Evolutionary conservation across 768 basidiomycete genomes (phyloP).

Genomic region (Calvatia gigantea): DNA sequence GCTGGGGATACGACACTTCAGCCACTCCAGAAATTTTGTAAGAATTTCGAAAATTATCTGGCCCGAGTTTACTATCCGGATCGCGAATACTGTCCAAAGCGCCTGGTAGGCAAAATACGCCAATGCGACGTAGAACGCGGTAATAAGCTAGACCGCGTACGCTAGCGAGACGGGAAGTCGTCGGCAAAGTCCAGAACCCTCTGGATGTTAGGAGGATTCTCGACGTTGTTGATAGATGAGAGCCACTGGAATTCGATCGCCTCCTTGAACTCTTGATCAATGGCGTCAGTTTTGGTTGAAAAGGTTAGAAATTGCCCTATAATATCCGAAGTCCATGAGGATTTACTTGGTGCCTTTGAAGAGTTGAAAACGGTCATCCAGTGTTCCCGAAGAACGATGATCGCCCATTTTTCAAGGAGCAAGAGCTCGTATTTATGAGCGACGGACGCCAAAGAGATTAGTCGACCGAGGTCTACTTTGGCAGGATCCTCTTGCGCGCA

Average conservation of each 20-base stretch:
- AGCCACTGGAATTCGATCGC: background rate
- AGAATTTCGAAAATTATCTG: background rate
- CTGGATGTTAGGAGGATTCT: background rate
- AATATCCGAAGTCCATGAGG: background rate
- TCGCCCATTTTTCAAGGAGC: background rate
- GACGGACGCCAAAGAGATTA: too few relatives aligned
- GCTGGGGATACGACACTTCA: background rate
- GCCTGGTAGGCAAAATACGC: background rate
- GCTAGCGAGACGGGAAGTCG: background rate
- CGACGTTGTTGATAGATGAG: background rate
- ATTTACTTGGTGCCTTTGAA: too few relatives aligned
- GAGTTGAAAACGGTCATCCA: background rate
- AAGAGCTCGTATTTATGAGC: background rate
- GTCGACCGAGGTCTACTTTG: background rate
- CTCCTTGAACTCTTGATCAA: background rate
- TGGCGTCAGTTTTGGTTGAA: background rate
- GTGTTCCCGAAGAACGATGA: background rate
- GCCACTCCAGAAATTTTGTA: background rate
- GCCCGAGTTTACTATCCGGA: background rate
- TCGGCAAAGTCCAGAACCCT: slow-evolving; percentile 1
- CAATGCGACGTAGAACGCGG: background rate
- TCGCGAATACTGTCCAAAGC: too few relatives aligned
- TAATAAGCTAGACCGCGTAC: background rate
- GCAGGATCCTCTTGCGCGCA: background rate
- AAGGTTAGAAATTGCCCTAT: background rate